Evolutionary conservation across 2,329 filamentous ascomycete species (phyloP).

Genomic region (Fusarium ambrosium): DNA sequence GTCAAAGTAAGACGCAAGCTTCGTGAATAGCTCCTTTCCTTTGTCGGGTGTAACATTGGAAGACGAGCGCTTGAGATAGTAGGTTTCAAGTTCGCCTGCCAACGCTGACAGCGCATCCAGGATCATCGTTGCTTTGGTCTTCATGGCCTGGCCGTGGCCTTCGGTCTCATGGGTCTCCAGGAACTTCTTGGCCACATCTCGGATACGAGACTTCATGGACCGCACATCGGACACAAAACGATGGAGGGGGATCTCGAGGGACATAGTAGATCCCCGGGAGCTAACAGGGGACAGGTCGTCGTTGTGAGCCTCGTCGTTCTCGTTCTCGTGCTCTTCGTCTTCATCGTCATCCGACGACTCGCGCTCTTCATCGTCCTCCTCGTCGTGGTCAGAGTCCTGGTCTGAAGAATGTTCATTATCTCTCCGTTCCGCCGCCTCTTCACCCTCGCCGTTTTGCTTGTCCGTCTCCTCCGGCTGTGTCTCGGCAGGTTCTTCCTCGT

Average conservation of each 20-base stretch:
- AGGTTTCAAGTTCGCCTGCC: conserved; percentile 77
- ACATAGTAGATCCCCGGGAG: conserved; percentile 76
- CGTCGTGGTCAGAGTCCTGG: conserved; percentile 48
- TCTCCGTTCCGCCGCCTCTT: conserved; percentile 47
- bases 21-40: conserved; percentile 78
- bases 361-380: conserved; percentile 52
- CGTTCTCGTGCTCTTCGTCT: conserved; percentile 63
- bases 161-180: conserved; percentile 85
- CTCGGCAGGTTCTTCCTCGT: conserved; percentile 54
- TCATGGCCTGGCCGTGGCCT: conserved; percentile 78
- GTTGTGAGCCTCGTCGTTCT: conserved; percentile 65
- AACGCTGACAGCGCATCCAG: conserved; percentile 79
- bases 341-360: conserved; percentile 60
- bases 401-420: conserved; percentile 49
- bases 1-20: conserved; percentile 87
- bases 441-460: conserved; percentile 41
- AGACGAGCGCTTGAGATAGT: conserved; percentile 72
- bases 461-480: conserved; percentile 29
- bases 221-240: conserved; percentile 62
- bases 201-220: conserved; percentile 76
- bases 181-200: conserved; percentile 83
- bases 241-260: conserved; percentile 68
- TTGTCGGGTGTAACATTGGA: conserved; percentile 60
- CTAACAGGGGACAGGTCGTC: conserved; percentile 75
- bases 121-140: conserved; percentile 82